Evolutionary conservation across 1,284 basidiomycete genomes (phyloP).

Genomic region (Lentinula novae-zelandiae): DNA sequence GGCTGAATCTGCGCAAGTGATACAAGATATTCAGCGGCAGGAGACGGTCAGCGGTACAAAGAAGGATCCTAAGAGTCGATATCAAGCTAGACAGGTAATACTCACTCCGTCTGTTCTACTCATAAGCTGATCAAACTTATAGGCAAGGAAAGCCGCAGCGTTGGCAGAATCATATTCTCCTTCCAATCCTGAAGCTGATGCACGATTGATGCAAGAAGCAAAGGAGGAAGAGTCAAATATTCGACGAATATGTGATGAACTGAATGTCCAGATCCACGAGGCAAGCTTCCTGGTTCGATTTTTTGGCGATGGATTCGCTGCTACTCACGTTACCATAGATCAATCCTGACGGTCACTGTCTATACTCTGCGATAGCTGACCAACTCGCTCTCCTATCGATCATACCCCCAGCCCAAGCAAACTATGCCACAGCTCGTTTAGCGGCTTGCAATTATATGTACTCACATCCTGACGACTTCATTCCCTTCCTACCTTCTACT

Average conservation of each 20-base stretch:
- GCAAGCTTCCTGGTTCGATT: conserved; percentile 33
- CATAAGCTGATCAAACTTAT: conserved; percentile 10
- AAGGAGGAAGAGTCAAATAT: conserved; percentile 75
- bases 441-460: conserved; percentile 84
- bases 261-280: conserved; percentile 70
- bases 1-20: conserved; percentile 44
- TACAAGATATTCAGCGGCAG: conserved; percentile 43
- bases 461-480: conserved; percentile 84
- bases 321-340: conserved; percentile 41
- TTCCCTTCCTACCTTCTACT: conserved; percentile 87
- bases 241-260: conserved; percentile 59
- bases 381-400: conserved; percentile 71
- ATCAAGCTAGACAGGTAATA: conserved; percentile 76
- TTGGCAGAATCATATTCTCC: conserved; percentile 58
- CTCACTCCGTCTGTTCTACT: not conserved
- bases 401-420: conserved; percentile 52
- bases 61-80: conserved; percentile 69
- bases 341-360: conserved; percentile 92
- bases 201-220: conserved; percentile 64
- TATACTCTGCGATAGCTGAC: conserved; percentile 91
- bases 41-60: conserved; percentile 43
- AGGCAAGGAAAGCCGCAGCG: conserved; percentile 78
- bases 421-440: conserved; percentile 57
- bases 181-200: conserved; percentile 60
- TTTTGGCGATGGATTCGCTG: not conserved